phyloP scores from a whole-genome alignment of 768 basidiomycete genomes.

The Boletus rex-veris region DNA sequence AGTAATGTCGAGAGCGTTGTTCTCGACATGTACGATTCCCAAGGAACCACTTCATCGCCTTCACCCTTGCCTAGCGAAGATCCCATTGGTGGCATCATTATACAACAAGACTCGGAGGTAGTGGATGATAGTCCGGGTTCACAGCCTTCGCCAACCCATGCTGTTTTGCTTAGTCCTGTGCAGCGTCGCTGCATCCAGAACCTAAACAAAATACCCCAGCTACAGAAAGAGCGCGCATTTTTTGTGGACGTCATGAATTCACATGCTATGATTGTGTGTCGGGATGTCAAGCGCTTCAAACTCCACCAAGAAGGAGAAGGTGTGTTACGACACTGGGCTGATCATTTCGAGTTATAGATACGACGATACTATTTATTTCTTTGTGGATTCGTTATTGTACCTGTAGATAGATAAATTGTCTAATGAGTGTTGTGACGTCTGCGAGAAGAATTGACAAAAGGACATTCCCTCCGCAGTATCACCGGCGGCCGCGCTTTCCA shows the following conservation, averaged over 20 bases:
- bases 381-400: neutral
- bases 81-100: neutral
- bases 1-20: constrained; percentile 57
- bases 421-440: too few relatives aligned
- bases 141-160: constrained; percentile 31
- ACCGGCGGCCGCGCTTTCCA: neutral
- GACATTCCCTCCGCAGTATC: neutral
- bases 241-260: constrained; percentile 58
- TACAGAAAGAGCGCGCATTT: constrained; percentile 70
- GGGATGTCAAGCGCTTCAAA: constrained; percentile 61
- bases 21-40: constrained; percentile 49
- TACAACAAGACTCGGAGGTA: neutral
- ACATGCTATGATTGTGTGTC: constrained; percentile 68
- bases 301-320: constrained; percentile 58
- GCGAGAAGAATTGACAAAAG: constrained; percentile 3
- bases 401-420: neutral
- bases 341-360: constrained; percentile 47
- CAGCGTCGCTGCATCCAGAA: constrained; percentile 56
- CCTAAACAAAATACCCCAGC: constrained; percentile 62
- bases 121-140: neutral
- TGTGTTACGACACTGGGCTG: constrained; percentile 70
- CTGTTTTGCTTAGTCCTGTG: constrained; percentile 48
- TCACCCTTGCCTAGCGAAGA: constrained; percentile 4
- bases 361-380: neutral
- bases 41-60: constrained; percentile 20